These are phyloP conservation scores for Suillus ampliporus DNA, from an alignment of 768 basidiomycete species.

Conservation along the genomic window DNA sequence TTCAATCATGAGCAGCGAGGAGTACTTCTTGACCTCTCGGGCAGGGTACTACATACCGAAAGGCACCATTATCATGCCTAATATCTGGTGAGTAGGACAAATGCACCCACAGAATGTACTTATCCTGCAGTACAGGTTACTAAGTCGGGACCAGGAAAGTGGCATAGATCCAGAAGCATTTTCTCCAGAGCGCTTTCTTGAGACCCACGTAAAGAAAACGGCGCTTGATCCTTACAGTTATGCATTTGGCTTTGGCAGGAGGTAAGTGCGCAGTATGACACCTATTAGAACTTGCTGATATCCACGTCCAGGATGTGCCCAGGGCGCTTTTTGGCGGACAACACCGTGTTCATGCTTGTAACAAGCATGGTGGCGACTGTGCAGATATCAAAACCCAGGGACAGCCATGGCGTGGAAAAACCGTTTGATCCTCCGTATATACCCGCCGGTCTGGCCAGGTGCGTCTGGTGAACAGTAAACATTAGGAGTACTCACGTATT, in stretches of 20 bases:
- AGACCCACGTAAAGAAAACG: conserved; percentile 7
- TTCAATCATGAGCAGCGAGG: neutral
- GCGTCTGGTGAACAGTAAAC: neutral
- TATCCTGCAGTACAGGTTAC: neutral
- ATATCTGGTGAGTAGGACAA: conserved; percentile 6
- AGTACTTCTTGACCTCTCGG: neutral
- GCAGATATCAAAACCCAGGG: conserved; percentile 6
- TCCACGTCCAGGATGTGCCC: conserved; percentile 2
- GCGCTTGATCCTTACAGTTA: conserved; percentile 11
- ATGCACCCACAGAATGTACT: neutral
- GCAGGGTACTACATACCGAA: conserved; percentile 14
- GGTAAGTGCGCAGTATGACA: neutral
- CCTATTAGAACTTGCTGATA: neutral
- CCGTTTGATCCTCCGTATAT: conserved; percentile 8
- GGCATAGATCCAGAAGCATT: conserved; percentile 10
- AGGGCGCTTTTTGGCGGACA: conserved; percentile 10
- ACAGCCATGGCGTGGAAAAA: neutral
- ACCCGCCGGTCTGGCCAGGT: conserved; percentile 4
- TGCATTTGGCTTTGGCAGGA: conserved; percentile 14
- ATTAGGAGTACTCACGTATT: neutral
- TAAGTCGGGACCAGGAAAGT: conserved; percentile 10
- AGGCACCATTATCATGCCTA: conserved; percentile 6
- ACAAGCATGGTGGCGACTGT: conserved; percentile 3
- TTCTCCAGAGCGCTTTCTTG: conserved; percentile 12
- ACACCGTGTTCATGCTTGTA: conserved; percentile 10